Base-by-base conservation (phyloP, 75 land plant genomes). In the Cunninghamia lanceolata region DNA sequence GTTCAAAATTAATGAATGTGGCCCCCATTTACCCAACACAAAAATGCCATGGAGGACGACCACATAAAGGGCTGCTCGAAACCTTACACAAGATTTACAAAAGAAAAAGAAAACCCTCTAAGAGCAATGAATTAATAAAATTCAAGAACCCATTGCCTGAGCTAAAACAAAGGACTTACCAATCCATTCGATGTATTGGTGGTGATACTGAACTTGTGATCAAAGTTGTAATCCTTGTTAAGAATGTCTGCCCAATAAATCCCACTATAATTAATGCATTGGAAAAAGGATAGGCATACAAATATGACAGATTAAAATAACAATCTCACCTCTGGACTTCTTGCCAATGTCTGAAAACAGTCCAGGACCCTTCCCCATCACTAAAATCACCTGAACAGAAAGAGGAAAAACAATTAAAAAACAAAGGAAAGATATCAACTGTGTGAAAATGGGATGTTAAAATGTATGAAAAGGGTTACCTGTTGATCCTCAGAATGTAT, bases 321-420 rank as follows among this genome's bases (percentile, higher is more conserved):
- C 28, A 85, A 50, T 38, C 83, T 47, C 16, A 94, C 97, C 97
- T 93, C 93, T 89, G 39, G 95, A 88, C 80, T 92, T 92, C 90
- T 93, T 96, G 78, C 96, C 98, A 84, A 96, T 93, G 19, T 95
- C 96, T 56, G 96, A 47, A 89, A 92, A 96, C 47, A 96, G 87
- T n/a, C 96, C 98, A 2, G 98, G 98, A 82, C 94, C 98, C 87
- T 95, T 96, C 81, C 74, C 92, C 96, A 93, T 95, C 32, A 47
- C 47, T 83, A 46, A 45, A 16, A n/a, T 40, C 82, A 40, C 45
- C 46, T 80, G 45, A 73, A 73, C n/a, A 63, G 9, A 0, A 25
- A 5, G 68, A 28, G 2, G n/a, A 25, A 63, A 11, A n/a, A n/a
- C n/a, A n/a, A n/a, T n/a, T n/a, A 9, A 56, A 63, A 28, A 63